These are phyloP conservation scores for Sarcomyxa edulis DNA, from an alignment of 768 basidiomycete species.

Conservation along the genomic window DNA sequence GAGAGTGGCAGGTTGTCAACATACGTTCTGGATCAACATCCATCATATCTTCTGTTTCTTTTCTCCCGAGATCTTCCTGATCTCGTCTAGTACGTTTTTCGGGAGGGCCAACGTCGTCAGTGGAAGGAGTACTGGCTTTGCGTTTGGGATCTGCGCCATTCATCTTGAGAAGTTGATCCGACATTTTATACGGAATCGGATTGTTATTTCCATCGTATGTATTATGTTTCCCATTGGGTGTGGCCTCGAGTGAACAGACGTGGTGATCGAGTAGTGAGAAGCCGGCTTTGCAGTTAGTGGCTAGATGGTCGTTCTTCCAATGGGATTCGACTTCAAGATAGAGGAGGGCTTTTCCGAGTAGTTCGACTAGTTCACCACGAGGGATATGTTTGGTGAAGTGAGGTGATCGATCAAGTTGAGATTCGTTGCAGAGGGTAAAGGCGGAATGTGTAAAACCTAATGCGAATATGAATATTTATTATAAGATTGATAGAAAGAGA, in stretches of 20 bases:
- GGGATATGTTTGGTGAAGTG: slow-evolving; percentile 70
- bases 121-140: slow-evolving; percentile 42
- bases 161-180: slow-evolving; percentile 1
- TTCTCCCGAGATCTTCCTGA: slow-evolving; percentile 39
- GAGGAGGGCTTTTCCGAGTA: slow-evolving; percentile 74
- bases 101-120: slow-evolving; percentile 39
- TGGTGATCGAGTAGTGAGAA: slow-evolving; percentile 78
- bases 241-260: slow-evolving; percentile 53
- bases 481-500: background rate
- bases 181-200: slow-evolving; percentile 10
- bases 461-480: slow-evolving; percentile 8
- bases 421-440: slow-evolving; percentile 74
- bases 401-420: slow-evolving; percentile 62
- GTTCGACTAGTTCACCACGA: slow-evolving; percentile 76
- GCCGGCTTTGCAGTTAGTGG: slow-evolving; percentile 58
- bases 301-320: slow-evolving; percentile 61
- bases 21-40: slow-evolving; percentile 36
- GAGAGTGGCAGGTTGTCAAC: background rate
- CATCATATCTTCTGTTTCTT: too few species aligned
- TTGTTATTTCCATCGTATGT: too few species aligned
- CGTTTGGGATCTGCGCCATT: slow-evolving; percentile 41
- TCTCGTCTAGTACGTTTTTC: slow-evolving; percentile 63
- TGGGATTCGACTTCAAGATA: slow-evolving; percentile 83
- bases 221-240: slow-evolving; percentile 8
- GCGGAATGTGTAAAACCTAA: slow-evolving; percentile 79